Evolutionary conservation across 805 yeast species (phyloP).

Genomic region (Pichia pseudocactophila): DNA sequence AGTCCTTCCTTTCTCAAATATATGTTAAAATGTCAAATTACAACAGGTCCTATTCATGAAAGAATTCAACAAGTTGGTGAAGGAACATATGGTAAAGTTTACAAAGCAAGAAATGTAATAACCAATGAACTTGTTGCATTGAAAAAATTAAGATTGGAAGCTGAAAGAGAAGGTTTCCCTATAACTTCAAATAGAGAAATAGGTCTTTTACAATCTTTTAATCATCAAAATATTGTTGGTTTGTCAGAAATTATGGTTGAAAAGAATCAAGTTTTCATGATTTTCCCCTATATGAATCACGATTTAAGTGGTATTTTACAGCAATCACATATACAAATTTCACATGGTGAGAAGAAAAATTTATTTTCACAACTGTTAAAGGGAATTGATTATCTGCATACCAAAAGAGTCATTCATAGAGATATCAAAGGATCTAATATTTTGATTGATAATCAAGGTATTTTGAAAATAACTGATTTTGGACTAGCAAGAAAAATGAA

Average conservation of each 20-base stretch:
- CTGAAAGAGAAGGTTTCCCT: conserved; percentile 92
- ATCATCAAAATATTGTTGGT: conserved; percentile 76
- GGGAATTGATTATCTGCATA: conserved; percentile 64
- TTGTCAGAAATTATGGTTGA: conserved; percentile 87
- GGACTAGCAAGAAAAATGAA: conserved; percentile 76
- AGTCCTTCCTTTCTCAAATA: neutral
- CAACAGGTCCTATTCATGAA: conserved; percentile 41
- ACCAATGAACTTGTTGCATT: conserved; percentile 77
- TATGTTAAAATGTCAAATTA: conserved; percentile 6
- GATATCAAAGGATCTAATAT: conserved; percentile 80
- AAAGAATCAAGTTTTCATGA: conserved; percentile 67
- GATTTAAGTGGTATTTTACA: conserved; percentile 83
- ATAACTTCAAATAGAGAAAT: conserved; percentile 92
- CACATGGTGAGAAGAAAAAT: conserved; percentile 58
- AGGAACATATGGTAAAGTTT: conserved; percentile 96
- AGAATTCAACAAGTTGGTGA: conserved; percentile 91
- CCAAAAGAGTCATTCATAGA: conserved; percentile 61
- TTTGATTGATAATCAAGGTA: conserved; percentile 52
- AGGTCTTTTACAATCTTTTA: conserved; percentile 69
- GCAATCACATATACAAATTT: conserved; percentile 57
- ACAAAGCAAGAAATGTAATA: conserved; percentile 66
- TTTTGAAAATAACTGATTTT: conserved; percentile 68
- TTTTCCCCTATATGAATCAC: conserved; percentile 88
- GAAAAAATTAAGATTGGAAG: conserved; percentile 73
- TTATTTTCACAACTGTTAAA: conserved; percentile 56